phyloP scores from a whole-genome alignment of 176 grass and related monocot genomes.

The Bolboschoenus planiculmis region DNA sequence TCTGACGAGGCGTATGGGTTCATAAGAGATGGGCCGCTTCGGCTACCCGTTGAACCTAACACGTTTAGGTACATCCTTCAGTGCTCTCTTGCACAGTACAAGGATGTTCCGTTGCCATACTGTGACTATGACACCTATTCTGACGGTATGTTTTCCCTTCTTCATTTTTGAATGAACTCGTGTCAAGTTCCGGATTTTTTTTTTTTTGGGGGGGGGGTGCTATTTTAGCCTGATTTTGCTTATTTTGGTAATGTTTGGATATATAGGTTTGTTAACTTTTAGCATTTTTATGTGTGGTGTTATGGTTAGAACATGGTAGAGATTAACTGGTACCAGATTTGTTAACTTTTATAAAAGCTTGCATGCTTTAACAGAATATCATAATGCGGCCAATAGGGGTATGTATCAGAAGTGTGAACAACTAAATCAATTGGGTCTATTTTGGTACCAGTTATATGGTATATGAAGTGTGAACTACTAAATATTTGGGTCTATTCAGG shows the following conservation, averaged over 20 bases:
- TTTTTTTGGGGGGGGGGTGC: too few relatives aligned
- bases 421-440: background rate
- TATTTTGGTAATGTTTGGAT: background rate
- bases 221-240: background rate
- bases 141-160: constrained; percentile 18
- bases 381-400: background rate
- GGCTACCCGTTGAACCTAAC: constrained; percentile 68
- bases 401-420: background rate
- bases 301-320: background rate
- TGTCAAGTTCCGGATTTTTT: background rate
- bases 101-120: constrained; percentile 24
- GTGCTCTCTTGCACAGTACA: constrained; percentile 34
- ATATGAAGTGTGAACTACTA: background rate
- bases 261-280: background rate
- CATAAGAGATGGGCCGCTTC: constrained; percentile 50
- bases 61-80: constrained; percentile 93
- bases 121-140: constrained; percentile 34
- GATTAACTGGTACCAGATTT: background rate
- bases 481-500: background rate
- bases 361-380: background rate
- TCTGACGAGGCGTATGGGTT: constrained; percentile 78
- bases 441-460: background rate
- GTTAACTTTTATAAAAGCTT: background rate
- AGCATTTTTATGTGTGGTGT: background rate
- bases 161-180: background rate